Evolutionary conservation across 208 protist genomes (phyloP).

Genomic region (Trypanosoma platydactyli): DNA sequence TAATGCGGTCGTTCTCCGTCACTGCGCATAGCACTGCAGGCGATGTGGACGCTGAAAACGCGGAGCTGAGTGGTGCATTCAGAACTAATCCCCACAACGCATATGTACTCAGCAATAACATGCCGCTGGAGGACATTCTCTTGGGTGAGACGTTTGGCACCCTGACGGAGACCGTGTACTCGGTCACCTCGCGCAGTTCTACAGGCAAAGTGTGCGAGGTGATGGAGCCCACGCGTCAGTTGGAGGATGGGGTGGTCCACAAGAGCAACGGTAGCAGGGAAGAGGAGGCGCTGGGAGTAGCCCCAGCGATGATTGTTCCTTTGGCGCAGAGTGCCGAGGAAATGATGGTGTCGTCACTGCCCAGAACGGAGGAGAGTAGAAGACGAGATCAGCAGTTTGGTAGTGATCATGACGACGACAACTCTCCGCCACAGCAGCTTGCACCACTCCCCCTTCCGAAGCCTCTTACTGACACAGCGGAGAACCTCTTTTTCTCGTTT

Average conservation of each 20-base stretch:
- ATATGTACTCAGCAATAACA: not conserved
- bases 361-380: not conserved
- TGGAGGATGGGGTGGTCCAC: not conserved
- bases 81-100: not conserved
- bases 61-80: slow-evolving; percentile 6
- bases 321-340: not conserved
- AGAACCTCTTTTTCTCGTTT: slow-evolving; percentile 1
- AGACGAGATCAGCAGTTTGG: not conserved
- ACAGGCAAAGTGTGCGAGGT: not conserved
- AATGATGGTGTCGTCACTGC: not conserved
- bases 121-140: not conserved
- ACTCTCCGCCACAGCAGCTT: not conserved
- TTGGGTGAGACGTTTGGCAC: slow-evolving; percentile 13
- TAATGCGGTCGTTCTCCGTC: not conserved
- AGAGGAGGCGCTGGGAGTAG: not conserved
- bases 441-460: not conserved
- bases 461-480: not conserved
- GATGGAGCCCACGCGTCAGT: not conserved
- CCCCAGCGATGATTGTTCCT: not conserved
- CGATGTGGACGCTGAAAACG: not conserved
- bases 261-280: not conserved
- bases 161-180: slow-evolving; percentile 3
- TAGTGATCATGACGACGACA: not conserved
- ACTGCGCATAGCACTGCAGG: not conserved
- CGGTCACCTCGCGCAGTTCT: not conserved